phyloP scores from a whole-genome alignment of 202 grass and related monocot genomes.

The Schoenoplectus tabernaemontani region DNA sequence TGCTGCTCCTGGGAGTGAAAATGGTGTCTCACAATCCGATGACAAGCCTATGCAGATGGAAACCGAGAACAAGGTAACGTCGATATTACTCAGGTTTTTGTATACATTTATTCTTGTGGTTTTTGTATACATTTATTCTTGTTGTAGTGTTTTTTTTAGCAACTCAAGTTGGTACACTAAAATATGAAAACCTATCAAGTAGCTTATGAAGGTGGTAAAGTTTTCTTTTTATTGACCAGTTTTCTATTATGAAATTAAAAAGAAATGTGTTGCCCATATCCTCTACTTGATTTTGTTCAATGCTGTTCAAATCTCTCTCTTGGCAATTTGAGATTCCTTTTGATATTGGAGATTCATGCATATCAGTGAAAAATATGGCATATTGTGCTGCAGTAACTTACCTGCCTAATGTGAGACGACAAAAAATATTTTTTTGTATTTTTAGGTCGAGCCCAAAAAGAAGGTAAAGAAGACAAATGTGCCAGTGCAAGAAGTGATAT shows the following conservation, averaged over 20 bases:
- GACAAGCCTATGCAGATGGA: constrained; percentile 81
- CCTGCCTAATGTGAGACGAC: not conserved
- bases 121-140: too few species aligned
- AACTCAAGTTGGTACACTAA: not conserved
- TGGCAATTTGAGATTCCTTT: not conserved
- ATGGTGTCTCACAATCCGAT: constrained; percentile 41
- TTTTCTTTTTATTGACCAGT: too few species aligned
- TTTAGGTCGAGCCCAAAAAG: constrained; percentile 72
- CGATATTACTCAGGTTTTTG: not conserved
- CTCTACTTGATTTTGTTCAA: not conserved
- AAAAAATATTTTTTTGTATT: not conserved
- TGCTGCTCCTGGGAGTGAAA: constrained; percentile 37
- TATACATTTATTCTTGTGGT: not conserved
- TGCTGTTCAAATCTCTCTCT: not conserved
- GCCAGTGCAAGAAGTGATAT: constrained; percentile 66
- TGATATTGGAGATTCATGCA: not conserved
- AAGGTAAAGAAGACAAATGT: constrained; percentile 86
- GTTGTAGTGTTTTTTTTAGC: too few species aligned
- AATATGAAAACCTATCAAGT: not conserved
- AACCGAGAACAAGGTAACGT: constrained; percentile 63
- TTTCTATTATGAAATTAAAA: too few species aligned
- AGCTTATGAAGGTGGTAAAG: not conserved
- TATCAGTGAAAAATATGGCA: not conserved
- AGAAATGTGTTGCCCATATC: not conserved
- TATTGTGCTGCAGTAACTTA: not conserved